Base-by-base conservation (phyloP, 208 protist genomes). In the Eutreptiella sp. region DNA sequence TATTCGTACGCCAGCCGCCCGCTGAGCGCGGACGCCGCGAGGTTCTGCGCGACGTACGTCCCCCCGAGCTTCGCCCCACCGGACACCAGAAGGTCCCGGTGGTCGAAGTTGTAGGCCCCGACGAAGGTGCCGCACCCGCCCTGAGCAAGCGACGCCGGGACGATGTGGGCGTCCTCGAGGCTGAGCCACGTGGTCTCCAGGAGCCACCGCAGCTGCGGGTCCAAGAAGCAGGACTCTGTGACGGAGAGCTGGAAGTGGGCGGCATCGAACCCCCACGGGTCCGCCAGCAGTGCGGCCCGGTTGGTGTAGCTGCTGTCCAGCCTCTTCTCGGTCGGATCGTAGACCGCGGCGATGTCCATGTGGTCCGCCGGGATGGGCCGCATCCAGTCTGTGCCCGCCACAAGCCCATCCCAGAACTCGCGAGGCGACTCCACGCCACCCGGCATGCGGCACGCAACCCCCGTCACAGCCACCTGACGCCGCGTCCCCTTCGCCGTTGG, bases 1-100 rank as follows among this genome's bases (percentile, higher is more conserved):
- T 71, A 71, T 14, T 35, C 26, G 53, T 75, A 83, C 2, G 81
- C 72, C 1, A 90, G 19, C 4, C 84, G 43, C 31, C 50, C 14
- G 50, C 50, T 11, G 39, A 53, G 11, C 11, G 16, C 50, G 39
- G 23, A 32, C 39, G 50, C 50, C 50, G 39, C 14, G 21, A 11
- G 36, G 50, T 57, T 14, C 50, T 33, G 36, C 11, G 24, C 31
- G 33, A 57, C 16, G 50, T 24, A n/a, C n/a, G n/a, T n/a, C n/a
- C n/a, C 21, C 39, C 50, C 50, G 39, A 53, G 28, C 39, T 32
- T 33, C 50, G 31, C 9, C 28, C 11, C 50, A 53, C 26, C n/a
- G n/a, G n/a, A n/a, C n/a, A n/a, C n/a, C n/a, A 24, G 39, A 14
- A 57, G 50, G 11, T 24, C 16, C 11, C 50, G 31, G 50, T 57